Evolutionary conservation across 140 eudicot species (phyloP).

Genomic region (Bidens hawaiensis): DNA sequence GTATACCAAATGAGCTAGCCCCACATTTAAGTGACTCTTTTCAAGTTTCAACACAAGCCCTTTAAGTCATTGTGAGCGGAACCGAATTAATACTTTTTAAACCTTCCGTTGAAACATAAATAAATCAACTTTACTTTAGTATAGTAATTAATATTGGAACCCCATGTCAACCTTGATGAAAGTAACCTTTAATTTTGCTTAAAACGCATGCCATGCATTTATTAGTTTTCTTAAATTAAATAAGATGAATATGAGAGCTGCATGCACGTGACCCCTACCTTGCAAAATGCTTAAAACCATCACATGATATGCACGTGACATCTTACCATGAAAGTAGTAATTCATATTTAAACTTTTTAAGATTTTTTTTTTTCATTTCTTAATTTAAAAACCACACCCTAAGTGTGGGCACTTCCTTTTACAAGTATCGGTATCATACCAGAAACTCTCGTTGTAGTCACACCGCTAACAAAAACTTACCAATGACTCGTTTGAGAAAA

Average conservation of each 20-base stretch:
- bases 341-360: not conserved
- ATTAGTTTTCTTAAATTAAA: not conserved
- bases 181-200: slow-evolving; percentile 28
- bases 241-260: not conserved
- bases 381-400: no score
- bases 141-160: not conserved
- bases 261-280: slow-evolving; percentile 17
- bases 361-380: not conserved
- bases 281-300: not conserved
- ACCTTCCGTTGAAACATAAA: not conserved
- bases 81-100: not conserved
- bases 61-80: not conserved
- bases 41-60: no score
- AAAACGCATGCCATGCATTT: slow-evolving; percentile 9
- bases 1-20: no score
- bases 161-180: not conserved
- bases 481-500: no score
- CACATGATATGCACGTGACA: slow-evolving; percentile 16
- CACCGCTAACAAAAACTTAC: no score
- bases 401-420: no score
- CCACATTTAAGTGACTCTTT: no score
- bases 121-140: not conserved
- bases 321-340: not conserved
- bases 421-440: no score
- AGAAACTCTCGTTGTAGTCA: no score